Conservation (phyloP, 306 rosid genomes). For the Sindora glabra region DNA sequence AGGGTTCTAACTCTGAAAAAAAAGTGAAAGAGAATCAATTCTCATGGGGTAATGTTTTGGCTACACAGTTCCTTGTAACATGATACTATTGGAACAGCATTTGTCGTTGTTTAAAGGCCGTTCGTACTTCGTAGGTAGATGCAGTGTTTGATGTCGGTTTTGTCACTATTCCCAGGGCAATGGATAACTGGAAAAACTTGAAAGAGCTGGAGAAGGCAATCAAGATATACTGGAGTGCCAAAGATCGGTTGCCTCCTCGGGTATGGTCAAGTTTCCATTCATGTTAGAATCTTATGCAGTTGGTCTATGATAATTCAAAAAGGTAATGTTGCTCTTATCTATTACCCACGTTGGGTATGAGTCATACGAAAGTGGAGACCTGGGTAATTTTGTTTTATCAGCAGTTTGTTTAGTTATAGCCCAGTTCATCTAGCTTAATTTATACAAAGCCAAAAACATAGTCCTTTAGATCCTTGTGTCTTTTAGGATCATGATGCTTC, state of each 20-base stretch:
- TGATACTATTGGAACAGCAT: not conserved
- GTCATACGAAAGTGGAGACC: too few relatives aligned
- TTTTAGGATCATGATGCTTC: not conserved
- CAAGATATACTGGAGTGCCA: conserved; percentile 70
- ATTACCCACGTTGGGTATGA: not conserved
- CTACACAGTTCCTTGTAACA: not conserved
- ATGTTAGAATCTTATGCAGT: not conserved
- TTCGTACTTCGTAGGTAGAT: conserved; percentile 2
- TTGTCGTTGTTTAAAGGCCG: not conserved
- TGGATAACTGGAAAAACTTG: conserved; percentile 79
- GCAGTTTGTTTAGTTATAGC: too few relatives aligned
- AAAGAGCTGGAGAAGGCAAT: conserved; percentile 92
- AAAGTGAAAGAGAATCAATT: not conserved
- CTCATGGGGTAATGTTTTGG: too few relatives aligned
- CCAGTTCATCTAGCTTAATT: not conserved
- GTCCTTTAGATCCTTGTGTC: not conserved
- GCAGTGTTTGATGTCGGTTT: conserved; percentile 1
- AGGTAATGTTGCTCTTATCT: too few relatives aligned
- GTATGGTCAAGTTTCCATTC: conserved; percentile 30
- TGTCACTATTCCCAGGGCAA: conserved; percentile 46
- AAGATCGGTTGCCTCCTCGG: conserved; percentile 88
- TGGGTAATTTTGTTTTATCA: too few relatives aligned
- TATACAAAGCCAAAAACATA: not conserved
- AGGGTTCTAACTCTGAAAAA: not conserved
- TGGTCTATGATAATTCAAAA: too few relatives aligned